A percentile compares a stretch with the other conserved stretches of the same genome.
Conservation (phyloP, 2,329 filamentous ascomycete species). For the Madurella mycetomatis region DNA sequence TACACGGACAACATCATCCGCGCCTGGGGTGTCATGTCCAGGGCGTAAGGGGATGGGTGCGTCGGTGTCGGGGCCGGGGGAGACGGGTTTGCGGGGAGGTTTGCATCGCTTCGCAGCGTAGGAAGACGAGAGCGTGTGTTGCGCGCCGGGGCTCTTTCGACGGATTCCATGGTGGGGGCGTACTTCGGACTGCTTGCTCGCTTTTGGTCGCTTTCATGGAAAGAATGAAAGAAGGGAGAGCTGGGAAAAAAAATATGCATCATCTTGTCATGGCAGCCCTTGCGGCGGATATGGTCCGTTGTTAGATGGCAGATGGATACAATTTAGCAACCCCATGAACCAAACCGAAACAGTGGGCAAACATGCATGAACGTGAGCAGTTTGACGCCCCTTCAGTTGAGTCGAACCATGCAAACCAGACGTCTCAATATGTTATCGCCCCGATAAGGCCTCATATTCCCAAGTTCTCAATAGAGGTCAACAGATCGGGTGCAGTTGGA, state of each 20-base stretch:
- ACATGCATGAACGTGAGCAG: background rate
- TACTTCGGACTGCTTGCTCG: conserved; percentile 34
- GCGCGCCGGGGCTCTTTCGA: conserved; percentile 25
- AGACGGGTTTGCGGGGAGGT: conserved; percentile 12
- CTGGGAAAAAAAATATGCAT: conserved; percentile 26
- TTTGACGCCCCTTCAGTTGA: too few species aligned
- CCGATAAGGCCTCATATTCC: too few species aligned
- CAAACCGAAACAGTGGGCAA: conserved; percentile 17
- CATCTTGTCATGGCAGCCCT: conserved; percentile 19
- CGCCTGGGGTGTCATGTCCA: conserved; percentile 95
- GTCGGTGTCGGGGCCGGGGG: conserved; percentile 18
- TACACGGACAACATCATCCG: conserved; percentile 99
- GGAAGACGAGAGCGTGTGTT: conserved; percentile 16
- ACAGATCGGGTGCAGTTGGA: too few species aligned
- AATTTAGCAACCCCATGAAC: conserved; percentile 25
- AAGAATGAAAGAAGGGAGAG: conserved; percentile 25
- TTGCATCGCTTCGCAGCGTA: conserved; percentile 24
- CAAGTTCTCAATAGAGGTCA: too few species aligned
- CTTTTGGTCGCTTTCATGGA: conserved; percentile 32
- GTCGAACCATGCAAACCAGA: too few species aligned
- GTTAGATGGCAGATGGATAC: conserved; percentile 24
- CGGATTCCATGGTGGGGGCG: conserved; percentile 32
- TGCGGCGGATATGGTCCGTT: conserved; percentile 11
- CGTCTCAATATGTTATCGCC: too few species aligned
- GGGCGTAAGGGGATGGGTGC: conserved; percentile 56